Percentiles rank a stretch among this genome's conserved stretches.
Evolutionary conservation across 352 stramenopile species (phyloP).

Genomic region (Pythium guiyangense): DNA sequence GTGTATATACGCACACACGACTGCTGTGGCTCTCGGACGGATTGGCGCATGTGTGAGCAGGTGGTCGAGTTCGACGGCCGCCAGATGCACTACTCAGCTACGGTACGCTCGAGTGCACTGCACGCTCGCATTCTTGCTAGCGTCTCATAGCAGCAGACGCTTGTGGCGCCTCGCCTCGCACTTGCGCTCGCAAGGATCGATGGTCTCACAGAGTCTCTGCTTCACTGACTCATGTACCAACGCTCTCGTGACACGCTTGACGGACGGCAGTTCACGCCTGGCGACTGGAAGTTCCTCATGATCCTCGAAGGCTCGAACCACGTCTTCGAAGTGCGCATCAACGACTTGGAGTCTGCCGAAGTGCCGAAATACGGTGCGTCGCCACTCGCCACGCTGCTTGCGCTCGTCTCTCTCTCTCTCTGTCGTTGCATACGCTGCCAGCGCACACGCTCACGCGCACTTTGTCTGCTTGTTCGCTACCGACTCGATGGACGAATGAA

Average conservation of each 20-base stretch:
- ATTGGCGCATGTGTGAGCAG: constrained; percentile 33
- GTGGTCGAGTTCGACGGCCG: constrained; percentile 73
- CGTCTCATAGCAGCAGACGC: too few species aligned
- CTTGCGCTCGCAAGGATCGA: too few species aligned
- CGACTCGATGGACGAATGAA: too few species aligned
- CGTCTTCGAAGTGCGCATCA: constrained; percentile 83
- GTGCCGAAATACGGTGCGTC: constrained; percentile 81
- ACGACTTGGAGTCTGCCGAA: constrained; percentile 66
- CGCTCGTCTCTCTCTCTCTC: neutral
- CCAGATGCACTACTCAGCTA: constrained; percentile 82
- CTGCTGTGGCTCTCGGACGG: too few species aligned
- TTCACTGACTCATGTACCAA: too few species aligned
- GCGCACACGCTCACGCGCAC: neutral
- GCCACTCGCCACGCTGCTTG: neutral
- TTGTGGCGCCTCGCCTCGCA: too few species aligned
- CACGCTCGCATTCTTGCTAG: neutral
- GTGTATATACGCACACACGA: too few species aligned
- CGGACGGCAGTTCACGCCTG: constrained; percentile 45
- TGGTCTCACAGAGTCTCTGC: too few species aligned
- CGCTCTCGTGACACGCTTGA: neutral
- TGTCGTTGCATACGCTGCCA: too few species aligned
- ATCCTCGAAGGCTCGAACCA: constrained; percentile 59
- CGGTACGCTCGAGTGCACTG: constrained; percentile 30
- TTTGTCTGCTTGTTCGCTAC: too few species aligned
- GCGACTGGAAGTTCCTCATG: constrained; percentile 79